Evolutionary conservation across 176 grass and related monocot species (phyloP), one percentile per base, ranked within the genome.

Genomic region (Dendrocalamus sinicus): DNA sequence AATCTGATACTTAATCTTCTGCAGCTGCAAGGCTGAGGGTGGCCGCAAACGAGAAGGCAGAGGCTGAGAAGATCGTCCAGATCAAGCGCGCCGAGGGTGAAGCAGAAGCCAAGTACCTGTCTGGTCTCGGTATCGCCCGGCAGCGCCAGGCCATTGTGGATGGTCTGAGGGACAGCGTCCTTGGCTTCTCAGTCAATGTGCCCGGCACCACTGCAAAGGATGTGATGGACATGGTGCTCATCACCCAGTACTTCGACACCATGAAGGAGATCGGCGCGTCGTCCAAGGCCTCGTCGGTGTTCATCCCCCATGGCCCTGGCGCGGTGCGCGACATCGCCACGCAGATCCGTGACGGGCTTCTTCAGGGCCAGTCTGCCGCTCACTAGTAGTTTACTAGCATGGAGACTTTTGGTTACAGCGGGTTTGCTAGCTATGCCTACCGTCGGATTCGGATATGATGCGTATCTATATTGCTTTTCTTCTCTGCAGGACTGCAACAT

Each of bases 31-130:
- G 95, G 87, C 28, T 91, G 70, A 89, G 95, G 83, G 7, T 88
- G 45, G 92, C 95, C 0, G 95, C 95, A 9, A 97, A 94, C 67
- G 92, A 94, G 74, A 94, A 90, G 85, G 95, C 92, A 0, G 95
- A 97, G 83, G 95, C 95, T 0, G 95, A 93, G 88, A 97, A 97
- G 88, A 97, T 97, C 9, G 82, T 97, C 40, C 95, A 60, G 58
- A 60, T 60, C 8, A 60, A 60, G 58, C 58, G 3, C 9, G 58
- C 58, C 3, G 58, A 60, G 58, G 58, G 58, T 9, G 58, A 60
- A n/a, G 58, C 58, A 11, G 58, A 60, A n/a, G 58, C 58, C 20
- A 60, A 60, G 58, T 60, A 60, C 58, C 58, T 60, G 58, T 60
- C 58, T 9, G 58, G 58, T 10, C 9, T 60, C 3, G 22, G 58